Evolutionary conservation across 1,139 yeast species (phyloP).

Genomic region (Yamadazyma diospyri): DNA sequence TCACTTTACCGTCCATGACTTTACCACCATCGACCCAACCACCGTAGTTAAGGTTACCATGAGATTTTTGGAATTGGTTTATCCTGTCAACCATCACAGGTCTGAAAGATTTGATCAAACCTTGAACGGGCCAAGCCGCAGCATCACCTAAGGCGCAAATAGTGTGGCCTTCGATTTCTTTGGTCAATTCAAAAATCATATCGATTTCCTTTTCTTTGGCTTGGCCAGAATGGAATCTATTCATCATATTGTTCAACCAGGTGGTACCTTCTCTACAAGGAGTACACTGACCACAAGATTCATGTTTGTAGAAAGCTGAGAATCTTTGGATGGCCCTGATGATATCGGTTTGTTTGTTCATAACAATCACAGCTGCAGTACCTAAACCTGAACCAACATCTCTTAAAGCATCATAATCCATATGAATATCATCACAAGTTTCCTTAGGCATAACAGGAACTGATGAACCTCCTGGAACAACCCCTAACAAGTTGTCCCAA

Average conservation of each 20-base stretch:
- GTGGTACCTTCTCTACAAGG: slow-evolving; percentile 95
- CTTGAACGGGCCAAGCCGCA: slow-evolving; percentile 92
- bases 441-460: slow-evolving; percentile 75
- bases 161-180: slow-evolving; percentile 86
- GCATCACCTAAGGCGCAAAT: slow-evolving; percentile 92
- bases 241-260: slow-evolving; percentile 80
- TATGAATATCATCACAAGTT: slow-evolving; percentile 62
- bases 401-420: slow-evolving; percentile 84
- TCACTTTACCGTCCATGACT: slow-evolving; percentile 62
- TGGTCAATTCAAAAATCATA: slow-evolving; percentile 74
- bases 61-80: slow-evolving; percentile 39
- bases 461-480: slow-evolving; percentile 86
- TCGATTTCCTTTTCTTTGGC: slow-evolving; percentile 79
- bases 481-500: slow-evolving; percentile 84
- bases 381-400: slow-evolving; percentile 86
- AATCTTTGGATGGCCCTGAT: slow-evolving; percentile 83
- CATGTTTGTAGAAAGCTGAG: slow-evolving; percentile 80
- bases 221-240: slow-evolving; percentile 72
- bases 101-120: slow-evolving; percentile 76
- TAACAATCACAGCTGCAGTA: slow-evolving; percentile 87
- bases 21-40: slow-evolving; percentile 73
- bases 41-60: slow-evolving; percentile 54
- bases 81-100: slow-evolving; percentile 78
- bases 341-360: slow-evolving; percentile 82
- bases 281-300: slow-evolving; percentile 91